phyloP scores from a whole-genome alignment of 176 grass and related monocot species.

The Carex cristatella region DNA sequence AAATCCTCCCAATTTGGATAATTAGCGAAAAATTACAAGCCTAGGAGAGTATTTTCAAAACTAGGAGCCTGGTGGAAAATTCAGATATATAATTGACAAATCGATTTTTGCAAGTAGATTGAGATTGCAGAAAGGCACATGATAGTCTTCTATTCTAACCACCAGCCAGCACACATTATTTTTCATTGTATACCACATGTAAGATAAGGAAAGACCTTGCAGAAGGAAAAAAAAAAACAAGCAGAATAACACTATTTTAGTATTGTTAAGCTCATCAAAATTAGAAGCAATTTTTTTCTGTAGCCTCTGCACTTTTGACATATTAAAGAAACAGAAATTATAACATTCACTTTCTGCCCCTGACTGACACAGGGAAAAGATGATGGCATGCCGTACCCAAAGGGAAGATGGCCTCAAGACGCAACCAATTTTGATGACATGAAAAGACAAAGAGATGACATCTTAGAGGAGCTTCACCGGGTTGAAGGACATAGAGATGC shows the following conservation, averaged over 20 bases:
- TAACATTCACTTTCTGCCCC: not conserved
- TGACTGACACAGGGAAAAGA: slow-evolving; percentile 3
- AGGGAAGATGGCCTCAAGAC: slow-evolving; percentile 12
- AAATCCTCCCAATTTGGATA: not conserved
- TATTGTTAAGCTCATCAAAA: not conserved
- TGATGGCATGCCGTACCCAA: slow-evolving; percentile 4
- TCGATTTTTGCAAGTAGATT: not conserved
- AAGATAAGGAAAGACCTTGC: not conserved
- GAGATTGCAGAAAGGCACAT: not conserved
- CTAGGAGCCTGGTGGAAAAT: not conserved
- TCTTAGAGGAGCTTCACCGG: slow-evolving; percentile 3
- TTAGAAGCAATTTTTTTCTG: not conserved
- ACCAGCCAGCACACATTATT: not conserved
- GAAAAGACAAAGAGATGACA: slow-evolving; percentile 3
- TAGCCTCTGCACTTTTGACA: not conserved
- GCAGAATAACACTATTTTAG: not conserved
- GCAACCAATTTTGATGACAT: not conserved
- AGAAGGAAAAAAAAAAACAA: not conserved
- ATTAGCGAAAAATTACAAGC: not conserved
- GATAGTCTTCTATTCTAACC: not conserved
- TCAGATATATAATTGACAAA: not conserved
- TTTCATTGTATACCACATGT: not conserved
- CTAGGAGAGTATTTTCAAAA: not conserved
- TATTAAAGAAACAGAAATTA: not conserved
- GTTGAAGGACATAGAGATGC: not conserved